These are phyloP conservation scores for Leucosporidium scottii DNA, from an alignment of 768 basidiomycete species.

Conservation along the genomic window DNA sequence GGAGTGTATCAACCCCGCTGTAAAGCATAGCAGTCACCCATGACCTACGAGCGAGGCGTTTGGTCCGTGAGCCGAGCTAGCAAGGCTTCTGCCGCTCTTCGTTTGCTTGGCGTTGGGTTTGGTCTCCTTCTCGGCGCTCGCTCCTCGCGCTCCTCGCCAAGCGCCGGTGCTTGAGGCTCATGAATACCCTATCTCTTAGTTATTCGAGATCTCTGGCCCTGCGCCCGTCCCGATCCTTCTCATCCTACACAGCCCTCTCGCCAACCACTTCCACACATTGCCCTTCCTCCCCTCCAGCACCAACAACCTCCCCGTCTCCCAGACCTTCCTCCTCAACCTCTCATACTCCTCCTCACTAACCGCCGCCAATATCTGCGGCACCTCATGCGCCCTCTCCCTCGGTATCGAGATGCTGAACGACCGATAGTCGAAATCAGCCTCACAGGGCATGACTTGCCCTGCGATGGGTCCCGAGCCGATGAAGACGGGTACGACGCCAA, in stretches of 20 bases:
- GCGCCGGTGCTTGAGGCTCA: no score
- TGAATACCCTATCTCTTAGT: neutral
- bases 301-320: constrained; percentile 16
- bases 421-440: constrained; percentile 14
- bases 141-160: no score
- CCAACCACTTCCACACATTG: constrained; percentile 16
- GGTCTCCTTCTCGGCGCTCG: no score
- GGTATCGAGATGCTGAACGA: constrained; percentile 11
- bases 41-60: no score
- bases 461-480: constrained; percentile 12
- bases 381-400: constrained; percentile 11
- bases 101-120: no score
- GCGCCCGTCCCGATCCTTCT: constrained; percentile 5
- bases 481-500: constrained; percentile 30
- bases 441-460: constrained; percentile 22
- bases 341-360: constrained; percentile 18
- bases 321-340: constrained; percentile 8
- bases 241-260: constrained; percentile 18
- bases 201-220: constrained; percentile 9
- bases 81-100: no score
- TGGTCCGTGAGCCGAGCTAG: no score
- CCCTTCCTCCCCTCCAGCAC: constrained; percentile 19
- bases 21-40: no score
- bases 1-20: no score
- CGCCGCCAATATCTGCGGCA: constrained; percentile 3